Percentiles rank a stretch among this genome's conserved stretches.
Conservation (phyloP, 192 early-diverging fungal species). For the Paraglomus occultum region DNA sequence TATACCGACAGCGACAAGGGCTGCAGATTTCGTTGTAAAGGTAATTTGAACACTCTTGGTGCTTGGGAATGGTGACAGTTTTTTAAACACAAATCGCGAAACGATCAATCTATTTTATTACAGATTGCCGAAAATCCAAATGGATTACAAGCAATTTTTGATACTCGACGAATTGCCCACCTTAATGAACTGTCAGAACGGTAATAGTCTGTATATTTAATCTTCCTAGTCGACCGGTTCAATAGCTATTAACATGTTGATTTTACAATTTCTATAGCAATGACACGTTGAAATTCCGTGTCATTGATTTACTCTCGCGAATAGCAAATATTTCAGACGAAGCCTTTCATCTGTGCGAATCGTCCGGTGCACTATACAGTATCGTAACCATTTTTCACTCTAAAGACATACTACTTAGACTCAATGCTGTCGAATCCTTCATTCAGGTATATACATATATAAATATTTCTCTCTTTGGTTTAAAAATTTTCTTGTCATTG, state of each 20-base stretch:
- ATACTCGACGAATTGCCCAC: conserved; percentile 17
- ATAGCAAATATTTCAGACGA: conserved; percentile 38
- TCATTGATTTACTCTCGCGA: conserved; percentile 44
- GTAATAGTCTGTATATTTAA: neutral
- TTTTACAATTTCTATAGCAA: conserved; percentile 24
- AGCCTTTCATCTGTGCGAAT: conserved; percentile 36
- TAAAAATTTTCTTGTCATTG: neutral
- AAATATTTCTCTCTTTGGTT: no score
- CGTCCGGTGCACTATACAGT: conserved; percentile 34
- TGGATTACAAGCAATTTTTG: conserved; percentile 30
- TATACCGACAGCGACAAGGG: conserved; percentile 31
- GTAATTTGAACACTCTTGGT: conserved; percentile 2
- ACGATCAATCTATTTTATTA: no score
- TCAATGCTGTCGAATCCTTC: conserved; percentile 50
- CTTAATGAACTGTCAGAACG: conserved; percentile 15
- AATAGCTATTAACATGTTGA: neutral
- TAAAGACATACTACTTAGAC: conserved; percentile 40
- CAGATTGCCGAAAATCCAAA: conserved; percentile 21
- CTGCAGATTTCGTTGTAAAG: conserved; percentile 36
- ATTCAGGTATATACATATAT: conserved; percentile 33
- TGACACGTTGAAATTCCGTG: conserved; percentile 46
- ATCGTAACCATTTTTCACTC: conserved; percentile 39
- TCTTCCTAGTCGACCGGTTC: neutral
- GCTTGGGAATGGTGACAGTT: neutral
- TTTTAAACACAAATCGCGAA: neutral